phyloP scores from a whole-genome alignment of 495 filamentous ascomycete genomes.

The Lasiosphaeria miniovina region DNA sequence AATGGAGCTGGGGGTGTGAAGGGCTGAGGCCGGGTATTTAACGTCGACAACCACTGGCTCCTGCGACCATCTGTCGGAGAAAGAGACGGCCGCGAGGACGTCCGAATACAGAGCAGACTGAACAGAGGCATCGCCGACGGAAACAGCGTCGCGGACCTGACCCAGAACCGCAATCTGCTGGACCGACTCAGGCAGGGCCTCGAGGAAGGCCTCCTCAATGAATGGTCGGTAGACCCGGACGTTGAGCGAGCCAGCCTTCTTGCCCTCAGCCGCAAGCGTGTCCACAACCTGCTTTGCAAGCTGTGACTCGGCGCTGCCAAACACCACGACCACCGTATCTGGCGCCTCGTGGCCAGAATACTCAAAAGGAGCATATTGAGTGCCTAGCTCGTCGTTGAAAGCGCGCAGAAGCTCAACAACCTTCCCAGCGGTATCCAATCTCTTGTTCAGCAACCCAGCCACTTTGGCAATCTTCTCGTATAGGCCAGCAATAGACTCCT shows the following conservation, averaged over 20 bases:
- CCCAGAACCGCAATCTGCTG: constrained; percentile 67
- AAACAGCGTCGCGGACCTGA: constrained; percentile 51
- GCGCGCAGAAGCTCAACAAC: constrained; percentile 68
- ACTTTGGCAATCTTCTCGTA: constrained; percentile 66
- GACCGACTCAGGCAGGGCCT: constrained; percentile 69
- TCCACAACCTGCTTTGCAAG: constrained; percentile 78
- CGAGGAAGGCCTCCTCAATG: constrained; percentile 87
- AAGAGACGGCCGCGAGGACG: constrained; percentile 78
- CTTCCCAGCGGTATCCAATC: constrained; percentile 70
- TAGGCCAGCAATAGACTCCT: constrained; percentile 62
- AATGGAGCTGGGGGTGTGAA: constrained; percentile 75
- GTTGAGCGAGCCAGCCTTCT: constrained; percentile 79
- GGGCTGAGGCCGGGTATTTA: constrained; percentile 80
- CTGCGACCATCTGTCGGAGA: constrained; percentile 61
- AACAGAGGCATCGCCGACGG: constrained; percentile 64
- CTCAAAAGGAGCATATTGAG: constrained; percentile 87
- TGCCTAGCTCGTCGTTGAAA: constrained; percentile 91
- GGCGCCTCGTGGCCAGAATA: constrained; percentile 82
- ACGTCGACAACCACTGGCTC: constrained; percentile 68
- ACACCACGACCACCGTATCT: constrained; percentile 79
- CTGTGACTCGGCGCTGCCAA: constrained; percentile 86
- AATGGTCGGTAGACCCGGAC: constrained; percentile 94
- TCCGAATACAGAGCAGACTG: constrained; percentile 86
- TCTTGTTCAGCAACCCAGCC: constrained; percentile 62
- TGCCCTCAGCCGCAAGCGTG: constrained; percentile 65